Percentiles rank a stretch among this genome's conserved stretches.
phyloP scores from a whole-genome alignment of 1,284 basidiomycete species.

The Entoloma clypeatum region DNA sequence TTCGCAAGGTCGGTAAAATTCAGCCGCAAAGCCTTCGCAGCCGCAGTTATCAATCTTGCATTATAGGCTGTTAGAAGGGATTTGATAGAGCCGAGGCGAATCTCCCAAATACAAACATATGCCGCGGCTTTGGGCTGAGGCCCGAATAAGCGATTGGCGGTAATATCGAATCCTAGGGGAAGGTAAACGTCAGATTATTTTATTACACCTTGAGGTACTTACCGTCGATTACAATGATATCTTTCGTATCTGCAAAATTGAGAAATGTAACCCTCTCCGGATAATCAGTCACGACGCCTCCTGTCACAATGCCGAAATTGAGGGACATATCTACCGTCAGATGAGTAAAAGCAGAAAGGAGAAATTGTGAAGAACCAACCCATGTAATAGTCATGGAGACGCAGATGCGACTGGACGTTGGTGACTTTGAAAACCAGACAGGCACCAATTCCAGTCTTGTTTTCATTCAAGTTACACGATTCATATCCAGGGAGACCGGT shows the following conservation, averaged over 20 bases:
- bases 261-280: slow-evolving; percentile 41
- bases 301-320: slow-evolving; percentile 60
- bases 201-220: slow-evolving; percentile 13
- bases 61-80: slow-evolving; percentile 57
- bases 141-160: slow-evolving; percentile 83
- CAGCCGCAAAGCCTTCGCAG: slow-evolving; percentile 55
- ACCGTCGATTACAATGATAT: slow-evolving; percentile 65
- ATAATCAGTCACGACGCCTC: slow-evolving; percentile 47
- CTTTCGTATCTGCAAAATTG: slow-evolving; percentile 26
- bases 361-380: slow-evolving; percentile 43
- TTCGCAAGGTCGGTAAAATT: slow-evolving; percentile 78
- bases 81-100: slow-evolving; percentile 62
- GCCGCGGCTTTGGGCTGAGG: slow-evolving; percentile 80
- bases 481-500: slow-evolving; percentile 75
- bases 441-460: slow-evolving; percentile 42
- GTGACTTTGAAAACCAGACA: slow-evolving; percentile 60
- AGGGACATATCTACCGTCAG: slow-evolving; percentile 66
- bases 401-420: slow-evolving; percentile 69
- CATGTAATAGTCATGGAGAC: slow-evolving; percentile 84
- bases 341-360: slow-evolving; percentile 9
- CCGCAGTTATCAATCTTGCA: slow-evolving; percentile 48
- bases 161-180: slow-evolving; percentile 67
- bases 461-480: slow-evolving; percentile 24
- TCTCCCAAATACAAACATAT: slow-evolving; percentile 90
- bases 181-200: slow-evolving; percentile 21